phyloP scores from a whole-genome alignment of 192 early-diverging fungal genomes.

The Umbelopsis sp. region DNA sequence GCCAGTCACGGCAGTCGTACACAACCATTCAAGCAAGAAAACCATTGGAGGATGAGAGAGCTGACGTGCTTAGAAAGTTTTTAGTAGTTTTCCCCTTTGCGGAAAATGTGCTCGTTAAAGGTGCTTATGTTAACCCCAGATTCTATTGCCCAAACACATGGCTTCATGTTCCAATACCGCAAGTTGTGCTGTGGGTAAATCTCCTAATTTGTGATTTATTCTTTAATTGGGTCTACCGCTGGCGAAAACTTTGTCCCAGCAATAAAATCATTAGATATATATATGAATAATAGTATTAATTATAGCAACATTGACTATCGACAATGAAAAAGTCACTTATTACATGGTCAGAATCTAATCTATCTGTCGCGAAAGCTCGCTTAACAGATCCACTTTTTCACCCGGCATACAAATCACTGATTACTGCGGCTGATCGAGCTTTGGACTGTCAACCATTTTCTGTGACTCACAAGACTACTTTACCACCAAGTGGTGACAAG shows the following conservation, averaged over 20 bases:
- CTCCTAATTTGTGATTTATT: not conserved
- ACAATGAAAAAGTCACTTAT: not conserved
- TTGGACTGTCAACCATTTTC: constrained; percentile 2
- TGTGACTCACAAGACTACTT: not conserved
- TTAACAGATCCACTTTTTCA: not conserved
- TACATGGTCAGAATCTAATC: constrained; percentile 9
- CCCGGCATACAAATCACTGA: not conserved
- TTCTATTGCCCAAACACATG: not conserved
- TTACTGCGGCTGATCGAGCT: constrained; percentile 4
- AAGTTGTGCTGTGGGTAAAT: not conserved
- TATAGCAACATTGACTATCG: not conserved
- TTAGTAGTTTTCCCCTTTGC: constrained; percentile 1
- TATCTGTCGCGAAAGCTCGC: not conserved
- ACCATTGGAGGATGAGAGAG: not conserved
- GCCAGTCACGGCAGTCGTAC: not conserved
- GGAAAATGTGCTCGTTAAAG: constrained; percentile 4
- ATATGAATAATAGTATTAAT: not conserved
- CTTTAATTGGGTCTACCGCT: not conserved
- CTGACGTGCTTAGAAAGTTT: not conserved
- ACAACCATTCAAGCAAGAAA: not conserved
- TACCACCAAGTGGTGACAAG: constrained; percentile 24
- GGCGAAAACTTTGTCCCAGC: not conserved
- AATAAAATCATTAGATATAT: not conserved
- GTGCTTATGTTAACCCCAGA: not conserved
- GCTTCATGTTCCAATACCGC: not conserved